A percentile compares a stretch with the other conserved stretches of the same genome.
phyloP scores from a whole-genome alignment of 441 rosid species.

The Macaranga tanarius region DNA sequence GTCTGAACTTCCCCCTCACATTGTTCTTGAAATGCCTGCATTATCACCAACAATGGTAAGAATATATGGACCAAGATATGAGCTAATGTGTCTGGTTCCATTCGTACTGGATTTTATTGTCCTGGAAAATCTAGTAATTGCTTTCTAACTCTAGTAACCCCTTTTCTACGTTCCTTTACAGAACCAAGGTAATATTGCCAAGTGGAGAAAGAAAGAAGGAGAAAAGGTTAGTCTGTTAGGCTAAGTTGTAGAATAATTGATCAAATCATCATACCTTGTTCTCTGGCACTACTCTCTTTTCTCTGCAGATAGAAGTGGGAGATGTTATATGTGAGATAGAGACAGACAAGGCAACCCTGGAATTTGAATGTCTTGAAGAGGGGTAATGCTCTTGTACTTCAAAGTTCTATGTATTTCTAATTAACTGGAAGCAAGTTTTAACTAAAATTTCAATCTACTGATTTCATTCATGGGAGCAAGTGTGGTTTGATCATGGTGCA shows the following conservation, averaged over 20 bases:
- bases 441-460: neutral
- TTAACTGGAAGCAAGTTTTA: neutral
- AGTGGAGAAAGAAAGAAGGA: constrained; percentile 95
- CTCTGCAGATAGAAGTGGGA: constrained; percentile 90
- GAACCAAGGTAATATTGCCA: constrained; percentile 88
- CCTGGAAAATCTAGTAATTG: constrained; percentile 24
- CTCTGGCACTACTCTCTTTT: constrained; percentile 13
- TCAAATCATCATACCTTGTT: constrained; percentile 25
- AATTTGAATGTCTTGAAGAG: constrained; percentile 95
- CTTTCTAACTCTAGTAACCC: no score
- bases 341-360: constrained; percentile 98
- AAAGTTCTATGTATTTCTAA: neutral
- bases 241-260: constrained; percentile 11
- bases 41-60: constrained; percentile 97
- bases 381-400: constrained; percentile 52
- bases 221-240: constrained; percentile 65
- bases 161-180: constrained; percentile 35
- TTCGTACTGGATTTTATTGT: constrained; percentile 20
- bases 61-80: constrained; percentile 21
- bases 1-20: constrained; percentile 75
- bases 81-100: constrained; percentile 21
- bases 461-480: neutral
- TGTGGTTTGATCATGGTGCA: neutral
- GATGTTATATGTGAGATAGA: constrained; percentile 96
- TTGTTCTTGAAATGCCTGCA: constrained; percentile 93